phyloP scores from a whole-genome alignment of 352 stramenopile genomes.

The Pythium apleroticum region DNA sequence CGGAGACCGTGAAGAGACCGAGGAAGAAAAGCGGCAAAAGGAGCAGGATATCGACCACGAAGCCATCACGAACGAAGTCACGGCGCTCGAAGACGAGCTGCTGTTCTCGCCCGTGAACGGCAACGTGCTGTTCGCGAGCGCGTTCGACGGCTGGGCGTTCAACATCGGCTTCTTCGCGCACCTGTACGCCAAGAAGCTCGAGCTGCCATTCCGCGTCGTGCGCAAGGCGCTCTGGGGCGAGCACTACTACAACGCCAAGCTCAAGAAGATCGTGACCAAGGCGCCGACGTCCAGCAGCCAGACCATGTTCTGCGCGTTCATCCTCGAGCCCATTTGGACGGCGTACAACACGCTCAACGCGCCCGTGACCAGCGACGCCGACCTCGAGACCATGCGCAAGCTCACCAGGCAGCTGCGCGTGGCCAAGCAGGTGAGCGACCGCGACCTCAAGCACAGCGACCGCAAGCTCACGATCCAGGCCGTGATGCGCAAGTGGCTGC shows the following conservation, averaged over 20 bases:
- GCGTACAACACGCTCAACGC: slow-evolving; percentile 72
- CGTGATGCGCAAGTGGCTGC: slow-evolving; percentile 91
- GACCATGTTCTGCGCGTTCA: slow-evolving; percentile 93
- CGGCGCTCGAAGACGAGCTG: slow-evolving; percentile 64
- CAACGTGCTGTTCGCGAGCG: slow-evolving; percentile 94
- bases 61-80: slow-evolving; percentile 65
- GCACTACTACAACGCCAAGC: slow-evolving; percentile 90
- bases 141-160: slow-evolving; percentile 93
- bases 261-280: slow-evolving; percentile 88
- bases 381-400: slow-evolving; percentile 56
- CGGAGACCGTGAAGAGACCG: slow-evolving; percentile 27
- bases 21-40: slow-evolving; percentile 17
- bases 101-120: slow-evolving; percentile 86
- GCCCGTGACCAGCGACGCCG: slow-evolving; percentile 44
- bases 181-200: slow-evolving; percentile 71
- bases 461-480: slow-evolving; percentile 57
- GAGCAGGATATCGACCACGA: slow-evolving; percentile 23
- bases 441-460: slow-evolving; percentile 72
- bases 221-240: slow-evolving; percentile 91
- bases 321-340: slow-evolving; percentile 90
- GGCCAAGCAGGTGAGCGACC: slow-evolving; percentile 61
- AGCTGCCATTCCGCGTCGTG: slow-evolving; percentile 59
- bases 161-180: slow-evolving; percentile 79
- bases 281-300: slow-evolving; percentile 64
- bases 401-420: slow-evolving; percentile 69